Evolutionary conservation across 2,329 filamentous ascomycete species (phyloP).

Genomic region (Verticillium zaregamsianum): DNA sequence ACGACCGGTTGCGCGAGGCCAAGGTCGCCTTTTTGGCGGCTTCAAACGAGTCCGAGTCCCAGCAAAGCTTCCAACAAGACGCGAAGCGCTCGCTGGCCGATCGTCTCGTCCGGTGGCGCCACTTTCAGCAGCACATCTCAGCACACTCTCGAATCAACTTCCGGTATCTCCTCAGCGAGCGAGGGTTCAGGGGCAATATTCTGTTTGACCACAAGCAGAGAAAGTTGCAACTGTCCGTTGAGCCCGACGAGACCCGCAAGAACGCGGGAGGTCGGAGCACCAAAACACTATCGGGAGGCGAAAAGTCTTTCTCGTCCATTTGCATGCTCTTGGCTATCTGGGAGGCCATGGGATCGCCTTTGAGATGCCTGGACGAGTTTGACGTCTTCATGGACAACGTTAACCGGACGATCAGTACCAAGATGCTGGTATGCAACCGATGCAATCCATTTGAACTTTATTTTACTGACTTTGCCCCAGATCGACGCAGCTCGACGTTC

Average conservation of each 20-base stretch:
- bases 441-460: no score
- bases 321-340: slow-evolving; percentile 89
- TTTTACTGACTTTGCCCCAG: slow-evolving; percentile 31
- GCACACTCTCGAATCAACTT: slow-evolving; percentile 83
- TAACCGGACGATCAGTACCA: slow-evolving; percentile 88
- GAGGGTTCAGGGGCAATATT: slow-evolving; percentile 81
- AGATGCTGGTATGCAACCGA: slow-evolving; percentile 72
- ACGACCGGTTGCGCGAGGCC: slow-evolving; percentile 39
- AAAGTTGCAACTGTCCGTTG: slow-evolving; percentile 72
- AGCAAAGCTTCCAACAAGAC: slow-evolving; percentile 34
- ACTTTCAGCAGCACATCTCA: slow-evolving; percentile 81
- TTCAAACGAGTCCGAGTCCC: slow-evolving; percentile 33
- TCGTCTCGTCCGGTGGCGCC: slow-evolving; percentile 71
- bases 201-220: slow-evolving; percentile 72
- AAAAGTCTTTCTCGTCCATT: slow-evolving; percentile 97
- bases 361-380: slow-evolving; percentile 94
- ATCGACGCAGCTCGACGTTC: slow-evolving; percentile 80
- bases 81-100: slow-evolving; percentile 59
- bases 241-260: slow-evolving; percentile 65
- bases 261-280: slow-evolving; percentile 72
- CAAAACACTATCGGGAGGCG: slow-evolving; percentile 89
- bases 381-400: slow-evolving; percentile 99
- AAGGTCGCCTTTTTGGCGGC: slow-evolving; percentile 34
- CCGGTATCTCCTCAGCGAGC: slow-evolving; percentile 81
- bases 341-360: slow-evolving; percentile 96